phyloP scores from a whole-genome alignment of 1,284 basidiomycete species.

The Ustilago sp. region DNA sequence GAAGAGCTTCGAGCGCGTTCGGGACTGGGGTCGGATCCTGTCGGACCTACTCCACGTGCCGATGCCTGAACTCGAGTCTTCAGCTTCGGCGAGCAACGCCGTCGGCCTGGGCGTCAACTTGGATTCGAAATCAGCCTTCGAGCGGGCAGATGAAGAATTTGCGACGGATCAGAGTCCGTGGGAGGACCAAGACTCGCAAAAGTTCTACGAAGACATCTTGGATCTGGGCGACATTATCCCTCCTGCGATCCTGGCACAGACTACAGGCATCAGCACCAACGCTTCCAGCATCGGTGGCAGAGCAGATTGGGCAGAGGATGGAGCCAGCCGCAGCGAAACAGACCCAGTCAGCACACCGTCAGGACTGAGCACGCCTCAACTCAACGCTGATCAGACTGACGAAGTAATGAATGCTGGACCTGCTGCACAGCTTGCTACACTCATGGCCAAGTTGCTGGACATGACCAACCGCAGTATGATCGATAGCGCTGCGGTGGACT shows the following conservation, averaged over 20 bases:
- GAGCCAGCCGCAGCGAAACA: not conserved
- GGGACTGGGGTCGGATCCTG: constrained; percentile 71
- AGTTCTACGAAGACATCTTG: constrained; percentile 92
- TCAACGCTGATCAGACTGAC: constrained; percentile 33
- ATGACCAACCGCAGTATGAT: constrained; percentile 91
- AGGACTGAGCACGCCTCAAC: constrained; percentile 29
- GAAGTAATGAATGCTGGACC: constrained; percentile 77
- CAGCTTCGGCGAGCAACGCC: constrained; percentile 73
- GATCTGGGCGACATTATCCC: constrained; percentile 94
- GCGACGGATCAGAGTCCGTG: constrained; percentile 79
- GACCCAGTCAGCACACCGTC: constrained; percentile 8
- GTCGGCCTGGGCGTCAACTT: constrained; percentile 72
- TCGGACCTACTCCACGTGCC: constrained; percentile 87
- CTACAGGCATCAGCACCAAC: constrained; percentile 17
- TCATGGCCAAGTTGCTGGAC: constrained; percentile 92
- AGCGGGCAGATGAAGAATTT: constrained; percentile 59
- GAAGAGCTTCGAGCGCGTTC: constrained; percentile 88
- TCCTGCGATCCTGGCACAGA: constrained; percentile 79
- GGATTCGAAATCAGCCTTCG: constrained; percentile 70
- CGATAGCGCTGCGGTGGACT: constrained; percentile 94
- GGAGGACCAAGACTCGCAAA: constrained; percentile 96
- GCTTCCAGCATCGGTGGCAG: constrained; percentile 74
- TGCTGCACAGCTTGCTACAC: constrained; percentile 87
- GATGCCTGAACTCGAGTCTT: constrained; percentile 82
- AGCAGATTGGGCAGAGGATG: constrained; percentile 46